These are phyloP conservation scores for Cyclotella distinguenda DNA, from an alignment of 108 stramenopile genomes.

Conservation along the genomic window DNA sequence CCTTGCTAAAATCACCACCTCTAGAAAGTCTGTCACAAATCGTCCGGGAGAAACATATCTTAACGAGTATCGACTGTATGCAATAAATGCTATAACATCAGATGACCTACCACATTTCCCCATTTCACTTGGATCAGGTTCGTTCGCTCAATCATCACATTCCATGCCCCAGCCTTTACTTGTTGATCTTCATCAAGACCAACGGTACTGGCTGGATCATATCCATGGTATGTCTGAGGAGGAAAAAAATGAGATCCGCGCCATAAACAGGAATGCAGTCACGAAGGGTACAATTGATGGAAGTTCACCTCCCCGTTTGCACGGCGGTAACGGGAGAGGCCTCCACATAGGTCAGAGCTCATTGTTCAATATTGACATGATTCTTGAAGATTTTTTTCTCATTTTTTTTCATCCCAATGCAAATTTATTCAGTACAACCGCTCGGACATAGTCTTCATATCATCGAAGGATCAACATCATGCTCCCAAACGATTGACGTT, in stretches of 20 bases:
- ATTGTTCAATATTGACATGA: too few species aligned
- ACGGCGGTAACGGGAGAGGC: conserved; percentile 65
- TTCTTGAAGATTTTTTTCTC: too few species aligned
- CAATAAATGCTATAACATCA: conserved; percentile 64
- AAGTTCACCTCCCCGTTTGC: conserved; percentile 34
- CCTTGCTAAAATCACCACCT: conserved; percentile 38
- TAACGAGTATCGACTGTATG: conserved; percentile 60
- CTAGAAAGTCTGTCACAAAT: too few species aligned
- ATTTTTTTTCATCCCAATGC: too few species aligned
- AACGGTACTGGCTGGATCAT: conserved; percentile 55
- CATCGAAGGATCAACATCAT: conserved; percentile 75
- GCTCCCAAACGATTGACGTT: conserved; percentile 65
- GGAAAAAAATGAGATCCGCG: conserved; percentile 19
- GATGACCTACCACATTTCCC: conserved; percentile 64
- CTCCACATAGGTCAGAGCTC: conserved; percentile 50
- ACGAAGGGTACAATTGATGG: neutral
- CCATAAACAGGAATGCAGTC: conserved; percentile 40
- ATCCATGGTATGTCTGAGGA: conserved; percentile 43
- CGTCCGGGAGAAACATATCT: too few species aligned
- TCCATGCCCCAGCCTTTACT: conserved; percentile 61
- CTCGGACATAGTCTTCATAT: conserved; percentile 59
- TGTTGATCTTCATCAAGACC: conserved; percentile 72
- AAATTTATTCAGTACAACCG: conserved; percentile 53
- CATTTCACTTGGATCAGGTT: conserved; percentile 47
- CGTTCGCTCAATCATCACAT: conserved; percentile 33